Conservation (phyloP, 805 yeast genomes). For the Ogataea neopini region DNA sequence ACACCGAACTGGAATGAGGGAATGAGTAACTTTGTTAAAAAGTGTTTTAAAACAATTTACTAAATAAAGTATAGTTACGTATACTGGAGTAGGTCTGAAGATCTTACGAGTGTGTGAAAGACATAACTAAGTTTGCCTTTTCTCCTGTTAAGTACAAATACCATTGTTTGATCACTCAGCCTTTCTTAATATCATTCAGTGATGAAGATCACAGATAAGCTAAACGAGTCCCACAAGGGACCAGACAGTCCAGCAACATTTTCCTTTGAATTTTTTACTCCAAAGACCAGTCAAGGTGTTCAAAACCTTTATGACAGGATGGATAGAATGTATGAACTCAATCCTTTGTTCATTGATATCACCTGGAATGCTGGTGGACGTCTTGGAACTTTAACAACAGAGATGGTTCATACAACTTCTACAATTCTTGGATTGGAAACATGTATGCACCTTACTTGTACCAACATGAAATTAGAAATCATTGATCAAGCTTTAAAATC, state of each 20-base stretch:
- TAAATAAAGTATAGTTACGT: no score
- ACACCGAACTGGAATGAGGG: not conserved
- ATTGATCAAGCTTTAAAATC: constrained; percentile 83
- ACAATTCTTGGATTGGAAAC: constrained; percentile 90
- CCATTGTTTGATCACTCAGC: not conserved
- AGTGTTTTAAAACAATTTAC: not conserved
- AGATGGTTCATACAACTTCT: constrained; percentile 88
- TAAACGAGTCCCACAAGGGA: constrained; percentile 40
- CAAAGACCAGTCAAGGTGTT: constrained; percentile 95
- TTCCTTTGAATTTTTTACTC: constrained; percentile 96
- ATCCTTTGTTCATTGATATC: constrained; percentile 90
- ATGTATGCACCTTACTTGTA: constrained; percentile 97
- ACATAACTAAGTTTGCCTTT: not conserved
- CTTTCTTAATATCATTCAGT: not conserved
- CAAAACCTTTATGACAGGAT: constrained; percentile 94
- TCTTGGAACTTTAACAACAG: constrained; percentile 78
- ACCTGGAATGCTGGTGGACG: constrained; percentile 99
- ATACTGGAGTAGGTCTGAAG: not conserved
- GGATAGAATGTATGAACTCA: constrained; percentile 93
- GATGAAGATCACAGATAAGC: constrained; percentile 51
- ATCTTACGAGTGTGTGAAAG: not conserved
- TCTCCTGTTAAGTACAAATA: not conserved
- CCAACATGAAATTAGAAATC: constrained; percentile 81
- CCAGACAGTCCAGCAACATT: constrained; percentile 60
- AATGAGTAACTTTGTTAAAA: not conserved